These are phyloP conservation scores for Vigna mungo DNA, from an alignment of 306 rosid species.

Conservation along the genomic window DNA sequence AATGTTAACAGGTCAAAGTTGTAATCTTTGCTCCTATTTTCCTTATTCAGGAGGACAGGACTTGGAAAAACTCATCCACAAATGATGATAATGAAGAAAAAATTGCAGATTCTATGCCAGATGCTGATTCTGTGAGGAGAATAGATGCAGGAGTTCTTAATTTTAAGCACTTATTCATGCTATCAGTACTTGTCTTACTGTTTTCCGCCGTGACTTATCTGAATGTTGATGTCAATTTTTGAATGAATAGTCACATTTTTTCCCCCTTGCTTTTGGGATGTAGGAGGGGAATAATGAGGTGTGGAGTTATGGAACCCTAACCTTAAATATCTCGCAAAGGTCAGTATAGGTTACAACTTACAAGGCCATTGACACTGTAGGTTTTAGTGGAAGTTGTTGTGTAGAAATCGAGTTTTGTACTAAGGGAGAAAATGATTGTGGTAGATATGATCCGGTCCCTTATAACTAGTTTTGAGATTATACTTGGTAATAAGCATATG, in stretches of 20 bases:
- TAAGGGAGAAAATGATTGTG: neutral
- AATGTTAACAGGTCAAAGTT: neutral
- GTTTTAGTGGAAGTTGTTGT: slow-evolving; percentile 25
- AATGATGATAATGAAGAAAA: slow-evolving; percentile 46
- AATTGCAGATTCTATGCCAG: slow-evolving; percentile 46
- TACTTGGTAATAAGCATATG: neutral
- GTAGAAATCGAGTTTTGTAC: slow-evolving; percentile 44
- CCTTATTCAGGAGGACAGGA: slow-evolving; percentile 52
- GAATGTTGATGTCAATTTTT: slow-evolving; percentile 41
- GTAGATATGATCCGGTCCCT: neutral
- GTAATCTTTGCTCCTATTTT: slow-evolving; percentile 32
- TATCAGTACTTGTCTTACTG: slow-evolving; percentile 57
- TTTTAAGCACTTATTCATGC: slow-evolving; percentile 54
- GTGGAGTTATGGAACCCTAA: neutral
- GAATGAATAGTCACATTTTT: slow-evolving; percentile 1
- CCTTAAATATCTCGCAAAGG: slow-evolving; percentile 6
- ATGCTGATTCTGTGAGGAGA: slow-evolving; percentile 68
- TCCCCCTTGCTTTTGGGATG: neutral
- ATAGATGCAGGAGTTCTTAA: slow-evolving; percentile 76
- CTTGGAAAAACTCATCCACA: slow-evolving; percentile 43
- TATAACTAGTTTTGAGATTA: slow-evolving; percentile 2
- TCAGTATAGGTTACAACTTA: slow-evolving; percentile 34
- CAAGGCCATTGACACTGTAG: slow-evolving; percentile 29
- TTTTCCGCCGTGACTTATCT: slow-evolving; percentile 56
- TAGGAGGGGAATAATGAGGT: slow-evolving; percentile 10